These are phyloP conservation scores for Otatea glauca DNA, from an alignment of 176 grass and related monocot species.

Conservation along the genomic window DNA sequence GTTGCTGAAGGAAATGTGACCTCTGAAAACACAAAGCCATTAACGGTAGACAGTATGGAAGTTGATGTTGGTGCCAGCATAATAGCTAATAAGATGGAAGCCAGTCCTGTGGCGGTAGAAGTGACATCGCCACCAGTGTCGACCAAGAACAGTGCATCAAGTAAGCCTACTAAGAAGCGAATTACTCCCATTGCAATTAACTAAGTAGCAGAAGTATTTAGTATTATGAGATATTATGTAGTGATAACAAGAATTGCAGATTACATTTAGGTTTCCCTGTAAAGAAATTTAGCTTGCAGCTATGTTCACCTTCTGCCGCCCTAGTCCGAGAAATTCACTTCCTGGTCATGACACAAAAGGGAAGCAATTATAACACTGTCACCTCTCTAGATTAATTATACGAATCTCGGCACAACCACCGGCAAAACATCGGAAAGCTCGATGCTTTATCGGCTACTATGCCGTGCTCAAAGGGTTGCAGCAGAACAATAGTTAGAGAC, in stretches of 20 bases:
- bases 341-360: conserved; percentile 13
- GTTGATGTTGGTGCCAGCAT: conserved; percentile 49
- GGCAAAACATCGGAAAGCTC: no score
- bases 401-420: no score
- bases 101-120: conserved; percentile 34
- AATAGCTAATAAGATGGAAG: conserved; percentile 49
- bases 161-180: conserved; percentile 79
- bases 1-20: conserved; percentile 46
- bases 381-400: no score
- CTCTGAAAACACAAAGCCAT: conserved; percentile 22
- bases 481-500: no score
- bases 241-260: conserved; percentile 31
- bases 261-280: conserved; percentile 43
- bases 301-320: background rate
- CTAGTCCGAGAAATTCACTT: background rate
- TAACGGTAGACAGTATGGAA: conserved; percentile 51
- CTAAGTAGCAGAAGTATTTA: conserved; percentile 41
- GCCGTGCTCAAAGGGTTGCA: no score
- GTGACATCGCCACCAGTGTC: conserved; percentile 27
- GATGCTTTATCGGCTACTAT: no score
- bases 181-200: conserved; percentile 75
- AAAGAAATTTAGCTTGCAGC: conserved; percentile 43
- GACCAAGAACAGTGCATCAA: conserved; percentile 47
- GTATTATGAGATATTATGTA: conserved; percentile 37
- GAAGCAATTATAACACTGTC: conserved; percentile 28